phyloP scores from a whole-genome alignment of 345 rosid genomes.

The Combretum micranthum region DNA sequence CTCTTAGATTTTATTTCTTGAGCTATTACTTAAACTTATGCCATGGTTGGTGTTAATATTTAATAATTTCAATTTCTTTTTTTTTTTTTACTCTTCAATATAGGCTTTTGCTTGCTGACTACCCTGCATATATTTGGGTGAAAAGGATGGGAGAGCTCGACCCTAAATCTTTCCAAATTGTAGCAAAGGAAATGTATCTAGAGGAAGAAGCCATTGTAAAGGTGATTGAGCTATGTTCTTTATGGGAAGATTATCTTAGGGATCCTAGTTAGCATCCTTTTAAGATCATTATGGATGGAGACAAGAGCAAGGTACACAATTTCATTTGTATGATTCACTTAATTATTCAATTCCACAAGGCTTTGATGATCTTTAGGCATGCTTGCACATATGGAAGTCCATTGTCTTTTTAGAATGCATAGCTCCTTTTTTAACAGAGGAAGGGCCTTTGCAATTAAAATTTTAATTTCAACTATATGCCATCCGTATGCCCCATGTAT shows the following conservation, averaged over 20 bases:
- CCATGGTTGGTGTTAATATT: neutral
- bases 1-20: neutral
- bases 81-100: constrained; percentile 20
- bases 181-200: constrained; percentile 28
- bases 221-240: constrained; percentile 37
- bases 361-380: too few species aligned
- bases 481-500: too few species aligned
- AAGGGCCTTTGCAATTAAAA: too few species aligned
- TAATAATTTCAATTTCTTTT: neutral
- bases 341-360: too few species aligned
- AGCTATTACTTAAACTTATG: neutral
- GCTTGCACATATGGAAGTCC: too few species aligned
- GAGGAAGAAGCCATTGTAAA: constrained; percentile 24
- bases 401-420: too few species aligned
- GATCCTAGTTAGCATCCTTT: constrained; percentile 54
- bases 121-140: constrained; percentile 24
- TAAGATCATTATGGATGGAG: constrained; percentile 22
- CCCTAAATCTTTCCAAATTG: constrained; percentile 26
- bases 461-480: too few species aligned
- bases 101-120: constrained; percentile 20
- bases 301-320: constrained; percentile 21
- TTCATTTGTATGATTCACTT: neutral
- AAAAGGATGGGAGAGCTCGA: constrained; percentile 64
- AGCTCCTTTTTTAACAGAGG: too few species aligned
- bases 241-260: constrained; percentile 33